Evolutionary conservation across 352 stramenopile species (phyloP), one percentile per base, ranked within the genome.

Genomic region (Saprolegnia parasitica): DNA sequence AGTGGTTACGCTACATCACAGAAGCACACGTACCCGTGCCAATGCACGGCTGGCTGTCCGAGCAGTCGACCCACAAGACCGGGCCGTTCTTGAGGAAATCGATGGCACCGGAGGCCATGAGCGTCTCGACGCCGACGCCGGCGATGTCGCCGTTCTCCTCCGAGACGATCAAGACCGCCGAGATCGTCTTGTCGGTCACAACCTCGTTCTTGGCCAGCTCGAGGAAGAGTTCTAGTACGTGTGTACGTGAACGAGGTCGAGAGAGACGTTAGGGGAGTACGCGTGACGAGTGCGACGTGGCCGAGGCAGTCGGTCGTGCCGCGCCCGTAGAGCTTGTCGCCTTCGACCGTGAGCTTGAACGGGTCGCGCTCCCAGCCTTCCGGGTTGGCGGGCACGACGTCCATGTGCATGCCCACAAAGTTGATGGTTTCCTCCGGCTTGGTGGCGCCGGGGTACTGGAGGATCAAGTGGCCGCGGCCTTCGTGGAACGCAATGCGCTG

Each of bases 231-330:
- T 86, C 78, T 79, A 47, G 9, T 46, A 60, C 10, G 37, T 32
- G 1, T 68, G 15, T 6, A 72, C 21, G 23, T 10, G 4, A 20
- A 24, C 45, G 29, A 20, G 6, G n/a, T 58, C 18, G 45, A 18
- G 21, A 63, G 18, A 56, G 62, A 61, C 49, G 24, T 29, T 26
- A 55, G 16, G 23, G 1, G 65, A 67, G 29, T 71, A 81, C 76
- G 72, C n/a, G 90, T 97, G 76, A 97, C 78, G 46, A 98, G 81
- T 9, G 90, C 92, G 24, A 98, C 90, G 71, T 98, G 92, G 26
- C 92, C 92, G 0, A 98, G 81, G 73, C 92, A 98, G 62, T 98
- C 92, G 35, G 92, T 98, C 15, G 92, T 98, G 42, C 92, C 92
- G 15, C 92, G 85, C 39, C 90, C 92, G 72, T 89, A 97, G 20